phyloP scores from a whole-genome alignment of 176 grass and related monocot genomes.

The Tillandsia fasciculata region DNA sequence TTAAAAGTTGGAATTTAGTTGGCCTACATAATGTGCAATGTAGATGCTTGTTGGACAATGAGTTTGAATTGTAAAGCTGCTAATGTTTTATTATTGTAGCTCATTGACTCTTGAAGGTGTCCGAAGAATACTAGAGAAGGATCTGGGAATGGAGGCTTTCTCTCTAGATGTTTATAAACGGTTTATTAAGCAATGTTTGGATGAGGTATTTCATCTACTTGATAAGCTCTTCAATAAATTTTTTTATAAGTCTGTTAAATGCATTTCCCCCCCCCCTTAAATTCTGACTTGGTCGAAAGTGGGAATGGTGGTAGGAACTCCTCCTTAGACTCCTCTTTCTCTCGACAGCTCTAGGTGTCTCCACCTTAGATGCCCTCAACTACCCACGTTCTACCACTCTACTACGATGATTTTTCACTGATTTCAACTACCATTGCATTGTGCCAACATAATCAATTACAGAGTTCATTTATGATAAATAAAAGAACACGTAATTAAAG shows the following conservation, averaged over 20 bases:
- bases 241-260: background rate
- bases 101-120: slow-evolving; percentile 88
- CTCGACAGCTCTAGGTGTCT: no score
- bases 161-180: slow-evolving; percentile 82
- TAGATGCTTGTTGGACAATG: background rate
- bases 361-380: no score
- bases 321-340: no score
- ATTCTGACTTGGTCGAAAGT: no score
- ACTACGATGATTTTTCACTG: no score
- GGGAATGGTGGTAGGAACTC: no score
- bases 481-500: no score
- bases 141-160: slow-evolving; percentile 54
- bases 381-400: no score
- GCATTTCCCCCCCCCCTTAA: no score
- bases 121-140: slow-evolving; percentile 72
- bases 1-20: slow-evolving; percentile 1
- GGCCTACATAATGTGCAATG: background rate
- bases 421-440: no score
- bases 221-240: background rate
- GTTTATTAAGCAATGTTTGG: slow-evolving; percentile 73
- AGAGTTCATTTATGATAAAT: no score
- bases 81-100: slow-evolving; percentile 35
- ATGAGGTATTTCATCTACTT: slow-evolving; percentile 41
- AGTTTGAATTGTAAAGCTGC: slow-evolving; percentile 3
- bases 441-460: no score